A percentile compares a stretch with the other conserved stretches of the same genome.
Conservation (phyloP, 176 grass and related monocot species). For the Alopecurus myosuroides region DNA sequence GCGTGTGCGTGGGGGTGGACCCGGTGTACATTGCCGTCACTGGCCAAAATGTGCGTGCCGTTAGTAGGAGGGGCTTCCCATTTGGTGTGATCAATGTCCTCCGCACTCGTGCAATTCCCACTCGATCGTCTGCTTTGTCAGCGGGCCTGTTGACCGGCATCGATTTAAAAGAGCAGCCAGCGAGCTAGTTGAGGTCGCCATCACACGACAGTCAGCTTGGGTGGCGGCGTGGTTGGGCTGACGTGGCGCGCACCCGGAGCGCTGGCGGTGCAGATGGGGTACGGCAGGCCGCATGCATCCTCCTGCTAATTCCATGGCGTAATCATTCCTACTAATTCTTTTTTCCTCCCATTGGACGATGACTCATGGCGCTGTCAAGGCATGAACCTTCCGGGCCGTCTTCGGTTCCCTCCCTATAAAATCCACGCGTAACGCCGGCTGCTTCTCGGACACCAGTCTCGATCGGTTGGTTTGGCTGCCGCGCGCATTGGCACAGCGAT, state of each 20-base stretch:
- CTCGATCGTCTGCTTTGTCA: background rate
- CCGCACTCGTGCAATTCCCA: conserved; percentile 9
- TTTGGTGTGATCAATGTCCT: background rate
- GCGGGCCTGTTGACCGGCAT: conserved; percentile 11
- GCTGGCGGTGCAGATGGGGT: conserved; percentile 39
- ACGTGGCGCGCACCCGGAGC: conserved; percentile 24
- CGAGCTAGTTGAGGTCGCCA: background rate
- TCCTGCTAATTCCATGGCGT: conserved; percentile 39
- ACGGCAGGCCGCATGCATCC: background rate
- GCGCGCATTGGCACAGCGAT: background rate
- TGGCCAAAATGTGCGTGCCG: background rate
- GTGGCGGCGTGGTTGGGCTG: conserved; percentile 35
- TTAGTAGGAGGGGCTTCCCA: background rate
- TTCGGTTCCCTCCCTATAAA: conserved; percentile 14
- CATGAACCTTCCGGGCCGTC: background rate
- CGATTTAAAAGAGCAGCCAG: background rate
- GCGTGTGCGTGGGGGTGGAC: background rate
- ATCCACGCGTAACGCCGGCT: background rate
- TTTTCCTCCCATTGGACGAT: conserved; percentile 14
- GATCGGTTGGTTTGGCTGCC: background rate
- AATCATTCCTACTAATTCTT: conserved; percentile 24
- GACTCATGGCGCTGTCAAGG: background rate
- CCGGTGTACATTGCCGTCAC: background rate
- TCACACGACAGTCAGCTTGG: background rate
- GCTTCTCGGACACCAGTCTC: conserved; percentile 13